These are phyloP conservation scores for Artemisia tridentata DNA, from an alignment of 129 eudicot genomes.

Conservation along the genomic window DNA sequence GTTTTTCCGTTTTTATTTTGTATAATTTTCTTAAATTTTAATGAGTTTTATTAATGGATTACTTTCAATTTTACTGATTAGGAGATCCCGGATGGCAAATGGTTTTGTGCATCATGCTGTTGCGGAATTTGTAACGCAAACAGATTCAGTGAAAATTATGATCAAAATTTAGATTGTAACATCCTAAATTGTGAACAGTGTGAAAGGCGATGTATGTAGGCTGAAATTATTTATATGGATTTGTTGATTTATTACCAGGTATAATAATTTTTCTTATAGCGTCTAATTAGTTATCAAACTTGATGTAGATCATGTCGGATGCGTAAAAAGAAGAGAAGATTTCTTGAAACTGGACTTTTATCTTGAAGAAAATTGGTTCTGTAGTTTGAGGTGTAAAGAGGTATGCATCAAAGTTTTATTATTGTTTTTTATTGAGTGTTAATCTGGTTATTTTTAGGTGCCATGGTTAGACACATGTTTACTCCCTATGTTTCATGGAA, in stretches of 20 bases:
- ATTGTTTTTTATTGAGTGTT: neutral
- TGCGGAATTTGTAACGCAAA: slow-evolving; percentile 68
- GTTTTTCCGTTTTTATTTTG: neutral
- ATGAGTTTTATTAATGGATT: slow-evolving; percentile 1
- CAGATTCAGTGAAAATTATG: slow-evolving; percentile 25
- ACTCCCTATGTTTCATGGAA: too few species aligned
- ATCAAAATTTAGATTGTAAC: slow-evolving; percentile 24
- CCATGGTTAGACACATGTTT: too few species aligned
- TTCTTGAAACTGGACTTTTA: slow-evolving; percentile 12
- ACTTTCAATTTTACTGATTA: slow-evolving; percentile 16
- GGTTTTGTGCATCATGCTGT: slow-evolving; percentile 97
- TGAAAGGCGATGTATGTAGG: slow-evolving; percentile 63
- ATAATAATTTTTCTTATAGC: neutral
- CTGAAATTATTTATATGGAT: slow-evolving; percentile 10
- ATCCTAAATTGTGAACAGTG: slow-evolving; percentile 66
- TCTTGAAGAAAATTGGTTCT: slow-evolving; percentile 60
- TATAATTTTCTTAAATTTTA: neutral
- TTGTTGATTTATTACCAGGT: neutral
- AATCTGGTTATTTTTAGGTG: too few species aligned
- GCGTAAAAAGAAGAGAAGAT: slow-evolving; percentile 58
- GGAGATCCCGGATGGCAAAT: slow-evolving; percentile 87
- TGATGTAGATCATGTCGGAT: slow-evolving; percentile 66
- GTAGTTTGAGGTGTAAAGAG: slow-evolving; percentile 66
- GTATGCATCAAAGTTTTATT: slow-evolving; percentile 34
- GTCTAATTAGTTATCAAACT: slow-evolving; percentile 15